Percentiles rank a stretch among this genome's conserved stretches.
These are phyloP conservation scores for Mucor indicus DNA, from an alignment of 371 early-diverging fungal species.

Conservation along the genomic window DNA sequence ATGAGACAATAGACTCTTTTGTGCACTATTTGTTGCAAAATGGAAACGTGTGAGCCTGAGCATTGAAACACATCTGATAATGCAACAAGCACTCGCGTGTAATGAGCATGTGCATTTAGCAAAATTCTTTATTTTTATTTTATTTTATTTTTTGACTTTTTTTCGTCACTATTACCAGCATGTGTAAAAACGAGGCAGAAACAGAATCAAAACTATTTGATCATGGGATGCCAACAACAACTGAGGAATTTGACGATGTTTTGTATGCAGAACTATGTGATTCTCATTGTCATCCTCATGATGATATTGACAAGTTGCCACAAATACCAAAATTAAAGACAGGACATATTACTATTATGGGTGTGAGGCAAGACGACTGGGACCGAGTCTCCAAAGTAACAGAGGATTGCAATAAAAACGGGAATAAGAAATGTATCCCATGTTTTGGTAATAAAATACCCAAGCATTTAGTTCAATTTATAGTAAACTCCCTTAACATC, in stretches of 20 bases:
- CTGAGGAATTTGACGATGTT: conserved; percentile 16
- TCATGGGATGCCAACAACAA: conserved; percentile 11
- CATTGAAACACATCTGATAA: too few relatives aligned
- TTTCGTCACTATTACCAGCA: too few relatives aligned
- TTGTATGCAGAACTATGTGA: conserved; percentile 32
- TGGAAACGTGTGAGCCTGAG: too few relatives aligned
- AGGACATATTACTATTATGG: conserved; percentile 48
- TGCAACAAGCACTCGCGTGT: too few relatives aligned
- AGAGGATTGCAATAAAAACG: conserved; percentile 5
- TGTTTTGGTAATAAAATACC: conserved; percentile 29
- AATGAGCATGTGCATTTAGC: too few relatives aligned
- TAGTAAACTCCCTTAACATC: background rate
- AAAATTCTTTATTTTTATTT: too few relatives aligned
- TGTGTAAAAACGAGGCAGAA: too few relatives aligned
- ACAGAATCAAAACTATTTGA: too few relatives aligned
- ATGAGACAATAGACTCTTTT: too few relatives aligned
- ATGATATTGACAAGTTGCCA: conserved; percentile 24
- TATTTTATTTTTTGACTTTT: too few relatives aligned
- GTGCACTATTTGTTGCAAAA: too few relatives aligned
- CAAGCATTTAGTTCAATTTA: background rate
- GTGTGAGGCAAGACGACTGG: conserved; percentile 50
- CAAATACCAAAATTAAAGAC: conserved; percentile 32
- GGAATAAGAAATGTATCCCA: conserved; percentile 31
- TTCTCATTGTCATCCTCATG: conserved; percentile 51
- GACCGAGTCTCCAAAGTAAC: conserved; percentile 30